Evolutionary conservation across 176 grass and related monocot species (phyloP).

Genomic region (Areca catechu): DNA sequence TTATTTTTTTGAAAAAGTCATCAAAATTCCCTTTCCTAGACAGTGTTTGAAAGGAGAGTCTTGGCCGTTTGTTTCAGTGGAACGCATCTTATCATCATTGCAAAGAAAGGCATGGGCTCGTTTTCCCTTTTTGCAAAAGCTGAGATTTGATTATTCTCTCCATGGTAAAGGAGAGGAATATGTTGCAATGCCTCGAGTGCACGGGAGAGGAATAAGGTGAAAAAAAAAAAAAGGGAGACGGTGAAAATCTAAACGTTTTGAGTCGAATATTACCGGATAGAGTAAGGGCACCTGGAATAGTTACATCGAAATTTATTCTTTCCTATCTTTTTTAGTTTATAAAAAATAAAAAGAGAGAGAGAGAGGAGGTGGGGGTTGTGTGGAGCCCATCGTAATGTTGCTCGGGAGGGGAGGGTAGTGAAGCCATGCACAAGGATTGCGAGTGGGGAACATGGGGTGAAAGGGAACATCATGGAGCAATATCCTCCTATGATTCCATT

Average conservation of each 20-base stretch:
- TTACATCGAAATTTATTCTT: no score
- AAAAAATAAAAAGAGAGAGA: no score
- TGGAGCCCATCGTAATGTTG: no score
- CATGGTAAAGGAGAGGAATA: conserved; percentile 2
- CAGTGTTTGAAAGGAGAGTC: neutral
- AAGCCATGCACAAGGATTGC: conserved; percentile 5
- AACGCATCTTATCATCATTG: conserved; percentile 1
- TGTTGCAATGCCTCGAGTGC: neutral
- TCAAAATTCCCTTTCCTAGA: neutral
- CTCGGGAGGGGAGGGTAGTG: neutral
- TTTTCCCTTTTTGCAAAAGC: conserved; percentile 6
- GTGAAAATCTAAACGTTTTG: no score
- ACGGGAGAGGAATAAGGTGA: neutral
- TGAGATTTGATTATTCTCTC: conserved; percentile 9
- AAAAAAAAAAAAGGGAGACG: no score
- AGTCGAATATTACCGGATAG: no score
- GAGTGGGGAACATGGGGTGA: conserved; percentile 15
- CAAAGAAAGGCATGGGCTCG: conserved; percentile 8
- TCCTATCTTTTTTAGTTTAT: no score
- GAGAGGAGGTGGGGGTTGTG: no score
- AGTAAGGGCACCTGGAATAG: no score
- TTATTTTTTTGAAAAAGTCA: no score
- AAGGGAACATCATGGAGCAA: conserved; percentile 10
- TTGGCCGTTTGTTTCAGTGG: neutral
- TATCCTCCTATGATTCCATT: neutral